Evolutionary conservation across 805 yeast genomes (phyloP).

Genomic region (Kuraishia cidri): DNA sequence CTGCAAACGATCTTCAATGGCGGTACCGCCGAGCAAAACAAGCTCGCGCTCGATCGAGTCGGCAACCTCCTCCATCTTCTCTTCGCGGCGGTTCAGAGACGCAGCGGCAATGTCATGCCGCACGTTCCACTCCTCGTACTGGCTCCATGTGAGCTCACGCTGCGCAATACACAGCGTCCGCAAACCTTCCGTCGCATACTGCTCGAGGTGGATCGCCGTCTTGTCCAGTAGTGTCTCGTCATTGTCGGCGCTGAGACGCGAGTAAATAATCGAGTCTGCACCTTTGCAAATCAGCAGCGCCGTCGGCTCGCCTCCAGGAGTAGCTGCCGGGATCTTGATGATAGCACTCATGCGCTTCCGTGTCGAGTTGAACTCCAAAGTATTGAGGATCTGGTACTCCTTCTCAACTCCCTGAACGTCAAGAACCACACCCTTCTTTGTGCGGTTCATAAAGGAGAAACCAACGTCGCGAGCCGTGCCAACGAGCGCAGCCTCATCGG

Average conservation of each 20-base stretch:
- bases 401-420: slow-evolving; percentile 63
- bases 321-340: slow-evolving; percentile 50
- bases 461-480: slow-evolving; percentile 77
- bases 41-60: slow-evolving; percentile 64
- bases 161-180: slow-evolving; percentile 78
- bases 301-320: slow-evolving; percentile 37
- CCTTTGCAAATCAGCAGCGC: slow-evolving; percentile 74
- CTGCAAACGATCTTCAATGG: slow-evolving; percentile 78
- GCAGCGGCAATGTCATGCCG: slow-evolving; percentile 60
- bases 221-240: slow-evolving; percentile 33
- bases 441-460: slow-evolving; percentile 53
- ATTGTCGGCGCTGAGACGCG: slow-evolving; percentile 44
- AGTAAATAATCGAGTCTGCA: slow-evolving; percentile 74
- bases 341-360: slow-evolving; percentile 86
- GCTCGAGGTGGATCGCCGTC: slow-evolving; percentile 69
- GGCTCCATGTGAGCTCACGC: slow-evolving; percentile 52
- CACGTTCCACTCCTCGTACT: slow-evolving; percentile 55
- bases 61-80: slow-evolving; percentile 64
- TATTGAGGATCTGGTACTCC: slow-evolving; percentile 64
- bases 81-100: slow-evolving; percentile 55
- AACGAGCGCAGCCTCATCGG: slow-evolving; percentile 83
- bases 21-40: slow-evolving; percentile 70
- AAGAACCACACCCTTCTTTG: slow-evolving; percentile 59
- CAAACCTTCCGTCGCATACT: slow-evolving; percentile 75
- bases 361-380: slow-evolving; percentile 73